Evolutionary conservation across 495 filamentous ascomycete genomes (phyloP).

Genomic region (Jackrogersella minutella): DNA sequence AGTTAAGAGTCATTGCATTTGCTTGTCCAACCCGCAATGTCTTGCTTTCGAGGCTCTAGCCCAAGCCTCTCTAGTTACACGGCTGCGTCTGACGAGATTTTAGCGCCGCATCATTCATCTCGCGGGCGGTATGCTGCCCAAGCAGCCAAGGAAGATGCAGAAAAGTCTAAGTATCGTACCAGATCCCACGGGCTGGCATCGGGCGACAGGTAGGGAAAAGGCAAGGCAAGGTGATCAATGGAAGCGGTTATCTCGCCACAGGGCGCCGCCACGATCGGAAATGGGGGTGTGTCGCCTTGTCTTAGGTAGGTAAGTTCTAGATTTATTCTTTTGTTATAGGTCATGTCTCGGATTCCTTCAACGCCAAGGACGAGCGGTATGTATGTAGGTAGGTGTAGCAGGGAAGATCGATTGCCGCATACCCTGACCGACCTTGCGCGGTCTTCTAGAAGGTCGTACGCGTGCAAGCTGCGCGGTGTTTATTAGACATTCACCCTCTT

Average conservation of each 20-base stretch:
- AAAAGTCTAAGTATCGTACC: too few species aligned
- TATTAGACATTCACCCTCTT: too few species aligned
- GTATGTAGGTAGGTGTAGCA: neutral
- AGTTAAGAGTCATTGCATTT: too few species aligned
- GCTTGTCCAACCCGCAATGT: too few species aligned
- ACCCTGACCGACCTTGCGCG: conserved; percentile 20
- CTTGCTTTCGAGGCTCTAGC: neutral
- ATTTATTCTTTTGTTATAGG: neutral
- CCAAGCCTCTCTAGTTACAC: conserved; percentile 11
- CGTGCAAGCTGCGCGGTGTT: neutral
- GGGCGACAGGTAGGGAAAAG: too few species aligned
- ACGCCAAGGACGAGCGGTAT: neutral
- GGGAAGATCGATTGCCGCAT: conserved; percentile 33
- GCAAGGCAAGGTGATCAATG: neutral
- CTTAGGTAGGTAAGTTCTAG: neutral
- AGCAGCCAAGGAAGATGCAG: too few species aligned
- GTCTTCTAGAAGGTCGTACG: neutral
- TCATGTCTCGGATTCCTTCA: conserved; percentile 1
- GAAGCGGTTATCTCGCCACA: conserved; percentile 2
- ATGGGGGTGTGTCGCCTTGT: neutral
- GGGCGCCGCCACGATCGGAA: conserved; percentile 3
- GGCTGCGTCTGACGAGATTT: conserved; percentile 24
- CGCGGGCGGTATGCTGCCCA: too few species aligned
- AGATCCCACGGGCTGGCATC: neutral
- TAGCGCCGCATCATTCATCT: conserved; percentile 23